These are phyloP conservation scores for Torrubiella hemipterigena DNA, from an alignment of 2,329 filamentous ascomycete genomes.

Conservation along the genomic window DNA sequence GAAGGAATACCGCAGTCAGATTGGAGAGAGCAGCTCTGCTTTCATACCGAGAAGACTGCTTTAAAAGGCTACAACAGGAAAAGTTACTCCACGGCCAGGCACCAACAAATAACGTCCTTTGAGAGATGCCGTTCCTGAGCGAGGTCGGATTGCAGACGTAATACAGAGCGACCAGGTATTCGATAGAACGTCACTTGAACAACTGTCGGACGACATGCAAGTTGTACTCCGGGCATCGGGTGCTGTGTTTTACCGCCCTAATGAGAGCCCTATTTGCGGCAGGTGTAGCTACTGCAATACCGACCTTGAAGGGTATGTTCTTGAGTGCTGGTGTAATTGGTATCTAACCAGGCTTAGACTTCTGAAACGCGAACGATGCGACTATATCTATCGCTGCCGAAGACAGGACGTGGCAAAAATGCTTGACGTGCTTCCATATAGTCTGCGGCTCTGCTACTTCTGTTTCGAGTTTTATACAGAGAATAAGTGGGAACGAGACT, in stretches of 20 bases:
- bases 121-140: slow-evolving; percentile 1
- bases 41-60: neutral
- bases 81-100: neutral
- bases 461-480: slow-evolving; percentile 2
- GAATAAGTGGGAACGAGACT: slow-evolving; percentile 2
- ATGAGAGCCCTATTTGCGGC: neutral
- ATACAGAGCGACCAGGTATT: slow-evolving; percentile 1
- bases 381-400: slow-evolving; percentile 2
- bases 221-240: neutral
- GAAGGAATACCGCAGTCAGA: neutral
- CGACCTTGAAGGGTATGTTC: slow-evolving; percentile 1
- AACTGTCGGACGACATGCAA: slow-evolving; percentile 1
- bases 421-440: slow-evolving; percentile 1
- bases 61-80: slow-evolving; percentile 2
- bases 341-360: neutral
- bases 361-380: neutral
- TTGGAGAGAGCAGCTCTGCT: neutral
- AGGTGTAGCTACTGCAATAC: neutral
- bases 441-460: slow-evolving; percentile 3
- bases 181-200: neutral
- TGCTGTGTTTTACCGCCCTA: neutral
- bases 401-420: neutral
- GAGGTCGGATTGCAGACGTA: neutral
- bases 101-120: slow-evolving; percentile 1
- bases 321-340: neutral